Evolutionary conservation across 2,329 filamentous ascomycete species (phyloP), one percentile per base, ranked within the genome.

Genomic region (Colletotrichum karsti): DNA sequence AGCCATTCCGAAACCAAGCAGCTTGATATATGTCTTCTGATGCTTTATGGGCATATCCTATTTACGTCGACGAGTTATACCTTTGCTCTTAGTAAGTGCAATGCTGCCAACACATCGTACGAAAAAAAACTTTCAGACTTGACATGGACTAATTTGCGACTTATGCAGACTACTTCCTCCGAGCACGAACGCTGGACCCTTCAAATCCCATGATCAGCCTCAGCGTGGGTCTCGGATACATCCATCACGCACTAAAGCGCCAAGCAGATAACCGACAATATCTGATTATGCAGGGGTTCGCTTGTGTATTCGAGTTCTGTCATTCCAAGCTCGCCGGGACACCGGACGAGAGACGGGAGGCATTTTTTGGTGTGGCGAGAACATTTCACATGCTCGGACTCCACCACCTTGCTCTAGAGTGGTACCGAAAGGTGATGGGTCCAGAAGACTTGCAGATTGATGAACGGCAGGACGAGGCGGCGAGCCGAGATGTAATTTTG

Each of bases 261-360:
- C 93, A 97, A 78, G 91, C 92, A 0, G 93, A 95, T 53, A 98
- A 98, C 76, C 86, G 96, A 2, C 95, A 98, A 76, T 95, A 93
- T 75, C 88, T 94, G 42, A 90, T 98, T 44, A 85, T 93, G 71
- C 95, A 98, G 77, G 96, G 94, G 0, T 86, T 98, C 56, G 85
- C 91, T 0, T 98, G 97, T 74, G 80, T 98, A 64, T 88, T 91
- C 64, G 84, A 89, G 37, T 97, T 97, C 79, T 91, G 92, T 72
- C 84, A 89, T 3, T 76, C 88, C 26, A 85, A 92, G 26, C 82
- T 80, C 3, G 72, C 74, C 0, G 63, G 41, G 2, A 35, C 71
- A 41, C 63, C 78, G 68, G 79, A 82, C 67, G 77, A 91, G 73
- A 80, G 84, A 54, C 92, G 93, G 75, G 94, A 97, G 79, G 93